Base-by-base conservation (phyloP, 805 yeast species). In the Myxozyma neglecta region DNA sequence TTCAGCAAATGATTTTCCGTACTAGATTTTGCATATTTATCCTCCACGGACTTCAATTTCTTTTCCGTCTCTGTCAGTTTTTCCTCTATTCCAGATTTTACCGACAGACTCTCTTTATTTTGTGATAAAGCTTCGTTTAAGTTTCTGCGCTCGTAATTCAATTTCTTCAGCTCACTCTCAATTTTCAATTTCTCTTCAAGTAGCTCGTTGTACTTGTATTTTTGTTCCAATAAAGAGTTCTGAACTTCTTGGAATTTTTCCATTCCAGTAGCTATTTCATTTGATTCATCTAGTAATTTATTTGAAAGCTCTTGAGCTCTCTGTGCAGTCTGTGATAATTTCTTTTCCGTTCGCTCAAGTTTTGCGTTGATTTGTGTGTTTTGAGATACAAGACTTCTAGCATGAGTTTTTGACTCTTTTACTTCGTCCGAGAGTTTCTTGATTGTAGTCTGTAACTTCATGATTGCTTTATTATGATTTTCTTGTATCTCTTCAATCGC, bases 201-300 rank as follows among this genome's bases (percentile, higher is more conserved):
- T 3, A 51, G 50, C 39, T 53, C 53, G 32, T 60, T 60, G 32
- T 47, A 39, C 35, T 55, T 55, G 42, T 39, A 48, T 29, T 55
- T 53, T 32, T 54, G 52, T 45, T 63, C 61, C 7, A 59, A 35
- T 49, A 47, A n/a, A 5, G 34, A 58, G 18, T 45, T 49, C 20
- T 64, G 59, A 35, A 52, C 32, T 29, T 57, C 63, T 11, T 44
- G 56, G 35, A 48, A 29, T 49, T 61, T 59, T 20, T 61, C 52
- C 50, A 52, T 47, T 29, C 43, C 60, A 9, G 44, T 42, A 18
- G 56, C 48, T 3, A 48, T 24, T 14, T 52, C 47, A 40, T 37
- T 47, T 3, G 57, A 36, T 14, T 55, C 52, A 11, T 44, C 57
- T 6, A 57, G 29, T 8, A 60, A 44, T 39, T 50, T 42, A 20